These are phyloP conservation scores for Tetrapisispora namnaoensis DNA, from an alignment of 805 yeast genomes.

Conservation along the genomic window DNA sequence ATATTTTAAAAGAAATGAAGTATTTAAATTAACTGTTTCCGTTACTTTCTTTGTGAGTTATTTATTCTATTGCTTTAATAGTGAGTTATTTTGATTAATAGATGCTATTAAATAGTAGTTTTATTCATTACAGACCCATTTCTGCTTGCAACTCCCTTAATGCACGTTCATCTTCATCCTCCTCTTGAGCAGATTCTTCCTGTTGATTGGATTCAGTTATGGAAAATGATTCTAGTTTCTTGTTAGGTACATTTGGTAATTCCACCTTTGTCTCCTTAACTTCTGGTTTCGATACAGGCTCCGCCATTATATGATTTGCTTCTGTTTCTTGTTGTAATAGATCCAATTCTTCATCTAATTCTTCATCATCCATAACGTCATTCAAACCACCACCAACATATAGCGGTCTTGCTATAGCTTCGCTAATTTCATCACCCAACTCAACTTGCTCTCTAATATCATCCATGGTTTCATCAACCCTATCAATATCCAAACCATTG, in stretches of 20 bases:
- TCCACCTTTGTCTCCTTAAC: conserved; percentile 16
- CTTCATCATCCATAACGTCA: conserved; percentile 75
- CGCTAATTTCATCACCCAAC: conserved; percentile 87
- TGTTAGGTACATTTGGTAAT: conserved; percentile 40
- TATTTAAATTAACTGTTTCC: background rate
- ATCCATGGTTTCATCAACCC: conserved; percentile 96
- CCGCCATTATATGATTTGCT: conserved; percentile 47
- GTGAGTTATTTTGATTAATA: background rate
- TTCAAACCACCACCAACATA: conserved; percentile 36
- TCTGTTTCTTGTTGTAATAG: conserved; percentile 1
- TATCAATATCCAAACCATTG: conserved; percentile 88
- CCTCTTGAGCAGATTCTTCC: conserved; percentile 19
- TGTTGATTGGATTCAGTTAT: background rate
- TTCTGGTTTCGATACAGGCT: conserved; percentile 35
- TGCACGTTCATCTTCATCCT: conserved; percentile 77
- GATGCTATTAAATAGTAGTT: background rate
- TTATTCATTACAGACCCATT: conserved; percentile 55
- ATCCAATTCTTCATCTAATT: conserved; percentile 88
- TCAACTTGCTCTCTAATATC: conserved; percentile 96
- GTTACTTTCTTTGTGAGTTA: background rate
- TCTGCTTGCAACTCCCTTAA: conserved; percentile 73
- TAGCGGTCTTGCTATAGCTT: conserved; percentile 90
- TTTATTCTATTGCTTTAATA: background rate
- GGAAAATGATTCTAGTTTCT: conserved; percentile 15
- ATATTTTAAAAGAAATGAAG: background rate